These are phyloP conservation scores for Triticum aestivum DNA, from an alignment of 176 grass and related monocot genomes.

Conservation along the genomic window IWGSC_CS_RefSeq_v2.1 NC_057811.1:398338099-398338598, in stretches of 20 bases:
- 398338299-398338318: not conserved
- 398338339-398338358: not conserved
- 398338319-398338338: not conserved
- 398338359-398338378: not conserved
- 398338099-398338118: no score
- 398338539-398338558: no score
- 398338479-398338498: not conserved
- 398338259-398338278: not conserved
- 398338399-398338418: not conserved
- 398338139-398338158: no score
- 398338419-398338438: not conserved
- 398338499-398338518: constrained; percentile 2
- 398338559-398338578: no score
- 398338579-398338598: no score
- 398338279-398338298: not conserved
- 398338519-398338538: not conserved
- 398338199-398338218: no score
- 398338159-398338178: no score
- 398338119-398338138: no score
- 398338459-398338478: not conserved
- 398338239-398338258: no score
- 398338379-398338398: no score
- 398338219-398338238: no score
- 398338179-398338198: no score
- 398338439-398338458: not conserved